Conservation (phyloP, 1,284 basidiomycete genomes). For the Irpex sp. region DNA sequence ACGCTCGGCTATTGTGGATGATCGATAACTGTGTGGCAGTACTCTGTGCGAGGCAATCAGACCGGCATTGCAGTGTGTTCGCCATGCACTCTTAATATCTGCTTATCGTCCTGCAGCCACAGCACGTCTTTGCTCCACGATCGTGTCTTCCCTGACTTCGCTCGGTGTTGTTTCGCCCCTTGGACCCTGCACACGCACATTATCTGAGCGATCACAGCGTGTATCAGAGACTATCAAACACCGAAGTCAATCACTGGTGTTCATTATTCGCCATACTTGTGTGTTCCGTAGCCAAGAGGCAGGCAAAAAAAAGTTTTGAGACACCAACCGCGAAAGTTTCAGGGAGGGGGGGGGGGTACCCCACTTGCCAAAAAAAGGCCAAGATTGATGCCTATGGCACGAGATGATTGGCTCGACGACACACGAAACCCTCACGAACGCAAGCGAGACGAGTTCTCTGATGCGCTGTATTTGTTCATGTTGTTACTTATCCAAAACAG, state of each 20-base stretch:
- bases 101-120: neutral
- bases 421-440: no score
- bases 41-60: neutral
- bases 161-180: no score
- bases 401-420: no score
- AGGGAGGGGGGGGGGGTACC: no score
- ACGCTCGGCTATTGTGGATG: neutral
- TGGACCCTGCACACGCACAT: neutral
- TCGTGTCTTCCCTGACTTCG: neutral
- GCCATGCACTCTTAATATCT: conserved; percentile 1
- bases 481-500: no score
- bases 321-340: no score
- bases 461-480: no score
- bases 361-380: no score
- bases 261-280: neutral
- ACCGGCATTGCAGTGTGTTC: neutral
- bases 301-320: no score
- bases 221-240: neutral
- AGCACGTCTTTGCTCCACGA: neutral
- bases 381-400: no score
- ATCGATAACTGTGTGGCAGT: neutral
- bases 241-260: neutral
- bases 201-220: conserved; percentile 1
- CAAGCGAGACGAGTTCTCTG: no score
- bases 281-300: neutral